Conservation (phyloP, 1,139 yeast species). For the Pichia sp. region DNA sequence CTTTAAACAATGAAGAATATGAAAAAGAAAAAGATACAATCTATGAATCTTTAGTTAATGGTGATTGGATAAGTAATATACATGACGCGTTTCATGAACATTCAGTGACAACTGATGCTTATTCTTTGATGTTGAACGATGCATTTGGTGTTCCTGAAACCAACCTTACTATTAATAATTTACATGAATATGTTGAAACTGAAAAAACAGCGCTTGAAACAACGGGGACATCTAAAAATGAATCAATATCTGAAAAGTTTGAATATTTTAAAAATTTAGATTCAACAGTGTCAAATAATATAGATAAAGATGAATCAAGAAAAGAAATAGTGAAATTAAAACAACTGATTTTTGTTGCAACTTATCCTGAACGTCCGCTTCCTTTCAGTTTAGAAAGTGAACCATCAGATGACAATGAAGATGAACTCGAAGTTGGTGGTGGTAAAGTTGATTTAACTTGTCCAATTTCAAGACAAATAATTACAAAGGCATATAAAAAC, state of each 20-base stretch:
- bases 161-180: slow-evolving; percentile 7
- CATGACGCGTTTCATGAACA: slow-evolving; percentile 8
- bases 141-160: slow-evolving; percentile 1
- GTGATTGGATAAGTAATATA: slow-evolving; percentile 2
- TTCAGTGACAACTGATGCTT: slow-evolving; percentile 9
- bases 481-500: slow-evolving; percentile 48
- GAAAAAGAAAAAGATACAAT: slow-evolving; percentile 8
- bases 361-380: slow-evolving; percentile 30
- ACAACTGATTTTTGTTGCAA: slow-evolving; percentile 22
- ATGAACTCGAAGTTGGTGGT: slow-evolving; percentile 53
- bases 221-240: not conserved
- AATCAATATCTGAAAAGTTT: slow-evolving; percentile 1
- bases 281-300: not conserved
- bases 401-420: slow-evolving; percentile 27
- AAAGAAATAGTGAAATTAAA: slow-evolving; percentile 10
- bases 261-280: not conserved
- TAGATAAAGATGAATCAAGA: not conserved
- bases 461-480: slow-evolving; percentile 52
- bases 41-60: slow-evolving; percentile 2
- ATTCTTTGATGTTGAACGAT: not conserved
- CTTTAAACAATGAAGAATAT: slow-evolving; percentile 15
- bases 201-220: slow-evolving; percentile 2
- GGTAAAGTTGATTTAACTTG: slow-evolving; percentile 60
- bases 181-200: slow-evolving; percentile 6
- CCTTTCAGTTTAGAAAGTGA: slow-evolving; percentile 21